Evolutionary conservation across 139 green algal genomes (phyloP), one percentile per base, ranked within the genome.

Genomic region (Micractinium conductrix): DNA sequence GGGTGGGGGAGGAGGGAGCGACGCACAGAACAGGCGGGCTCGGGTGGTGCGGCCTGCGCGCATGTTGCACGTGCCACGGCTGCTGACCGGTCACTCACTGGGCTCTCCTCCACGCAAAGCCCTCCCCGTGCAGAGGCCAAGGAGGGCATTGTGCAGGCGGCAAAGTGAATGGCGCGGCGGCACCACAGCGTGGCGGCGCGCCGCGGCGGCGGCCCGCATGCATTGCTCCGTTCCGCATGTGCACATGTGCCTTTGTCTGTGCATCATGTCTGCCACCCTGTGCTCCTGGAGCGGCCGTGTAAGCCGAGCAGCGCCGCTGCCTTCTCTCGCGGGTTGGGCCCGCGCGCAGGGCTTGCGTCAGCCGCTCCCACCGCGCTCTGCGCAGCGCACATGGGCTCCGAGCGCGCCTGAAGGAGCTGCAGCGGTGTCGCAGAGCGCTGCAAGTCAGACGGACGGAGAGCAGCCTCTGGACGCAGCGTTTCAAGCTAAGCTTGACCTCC

Each of bases 141-240:
- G 38, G 89, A 95, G 73, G 71, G 83, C 17, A 95, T 98, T 38
- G 93, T 94, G 2, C 76, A 76, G 14, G 87, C 90, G 16, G 93
- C 91, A 0, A 43, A 60, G 28, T 89, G 85, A 88, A 62, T 4
- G 21, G 2, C 28, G 21, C 9, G 74, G 42, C 16, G 55, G 55
- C 55, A 30, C 55, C 16, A 19, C 55, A 37, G 60, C 53, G 8
- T 26, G 24, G 35, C 60, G 35, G 60, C 60, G 2, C 14, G 26
- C 14, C 26, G 60, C 60, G 12, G 60, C 24, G 12, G 12, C 48
- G 4, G 8, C 55, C 55, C 4, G 10, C 9, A 76, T 76, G 70
- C 70, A 76, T 50, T n/a, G 70, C 30, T 35, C 10, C 19, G 10
- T 35, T 8, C 19, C 17, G 1, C n/a, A 3, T 42, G 63, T 21